Conservation (phyloP, 495 filamentous ascomycete genomes). For the Bryoglossum gracile region DNA sequence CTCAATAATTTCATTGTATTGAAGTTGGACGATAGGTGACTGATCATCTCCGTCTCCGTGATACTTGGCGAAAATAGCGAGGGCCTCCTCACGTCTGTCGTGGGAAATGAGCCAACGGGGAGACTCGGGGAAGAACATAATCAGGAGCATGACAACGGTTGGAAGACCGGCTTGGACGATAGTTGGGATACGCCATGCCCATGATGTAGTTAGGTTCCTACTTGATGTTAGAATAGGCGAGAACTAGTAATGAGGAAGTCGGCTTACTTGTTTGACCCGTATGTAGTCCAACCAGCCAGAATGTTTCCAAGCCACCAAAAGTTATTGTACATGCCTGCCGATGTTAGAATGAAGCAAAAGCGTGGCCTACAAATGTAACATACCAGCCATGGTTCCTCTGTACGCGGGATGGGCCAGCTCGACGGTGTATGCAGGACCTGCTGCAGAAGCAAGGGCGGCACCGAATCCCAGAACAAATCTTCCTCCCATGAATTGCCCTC, state of each 20-base stretch:
- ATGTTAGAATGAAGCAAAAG: neutral
- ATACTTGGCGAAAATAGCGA: constrained; percentile 44
- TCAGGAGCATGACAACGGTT: constrained; percentile 22
- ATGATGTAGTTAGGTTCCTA: constrained; percentile 23
- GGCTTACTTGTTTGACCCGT: constrained; percentile 28
- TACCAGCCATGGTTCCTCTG: constrained; percentile 49
- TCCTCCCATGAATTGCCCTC: constrained; percentile 24
- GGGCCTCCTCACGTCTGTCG: constrained; percentile 53
- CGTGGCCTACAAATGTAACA: constrained; percentile 24
- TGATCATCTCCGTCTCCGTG: constrained; percentile 52
- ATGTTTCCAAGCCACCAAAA: constrained; percentile 34
- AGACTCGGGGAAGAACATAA: constrained; percentile 48
- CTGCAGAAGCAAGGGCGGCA: constrained; percentile 39
- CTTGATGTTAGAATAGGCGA: constrained; percentile 3
- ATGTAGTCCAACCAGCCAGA: constrained; percentile 29
- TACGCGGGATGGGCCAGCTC: constrained; percentile 49
- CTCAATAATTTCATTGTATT: constrained; percentile 51
- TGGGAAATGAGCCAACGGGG: constrained; percentile 60
- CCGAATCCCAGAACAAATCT: constrained; percentile 53
- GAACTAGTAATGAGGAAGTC: neutral
- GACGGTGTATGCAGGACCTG: constrained; percentile 46
- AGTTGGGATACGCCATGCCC: constrained; percentile 53
- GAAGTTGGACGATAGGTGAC: constrained; percentile 52
- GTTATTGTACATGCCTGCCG: constrained; percentile 25
- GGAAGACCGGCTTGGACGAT: constrained; percentile 46